Conservation (phyloP, 1,284 basidiomycete species). For the Entoloma clypeatum region DNA sequence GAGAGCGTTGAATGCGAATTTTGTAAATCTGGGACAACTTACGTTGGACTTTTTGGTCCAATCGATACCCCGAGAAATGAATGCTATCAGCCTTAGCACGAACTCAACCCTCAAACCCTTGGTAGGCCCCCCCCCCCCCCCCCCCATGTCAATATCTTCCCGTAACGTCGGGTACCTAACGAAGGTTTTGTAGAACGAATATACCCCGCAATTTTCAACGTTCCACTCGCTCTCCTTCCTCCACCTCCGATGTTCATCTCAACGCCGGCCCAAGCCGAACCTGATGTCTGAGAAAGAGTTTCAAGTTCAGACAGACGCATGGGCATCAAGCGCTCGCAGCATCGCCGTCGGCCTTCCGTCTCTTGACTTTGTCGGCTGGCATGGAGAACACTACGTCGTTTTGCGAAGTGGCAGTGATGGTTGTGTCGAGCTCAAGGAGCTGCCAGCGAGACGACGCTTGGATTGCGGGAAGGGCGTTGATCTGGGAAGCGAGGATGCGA, state of each 20-base stretch:
- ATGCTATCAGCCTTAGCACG: constrained; percentile 50
- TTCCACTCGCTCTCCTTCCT: constrained; percentile 55
- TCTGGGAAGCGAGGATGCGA: constrained; percentile 57
- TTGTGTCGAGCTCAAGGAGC: constrained; percentile 56
- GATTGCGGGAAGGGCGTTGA: constrained; percentile 68
- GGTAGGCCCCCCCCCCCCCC: constrained; percentile 33
- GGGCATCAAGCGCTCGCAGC: constrained; percentile 46
- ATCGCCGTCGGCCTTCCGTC: constrained; percentile 47
- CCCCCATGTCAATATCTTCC: too few species aligned
- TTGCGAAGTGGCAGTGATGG: constrained; percentile 33
- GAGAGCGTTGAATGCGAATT: constrained; percentile 52
- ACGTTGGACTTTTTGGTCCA: constrained; percentile 39
- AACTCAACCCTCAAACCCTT: constrained; percentile 45
- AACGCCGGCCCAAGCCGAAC: constrained; percentile 51
- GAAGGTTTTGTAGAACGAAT: constrained; percentile 40
- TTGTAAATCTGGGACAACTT: constrained; percentile 42
- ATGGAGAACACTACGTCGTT: constrained; percentile 64
- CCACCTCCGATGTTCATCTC: constrained; percentile 47
- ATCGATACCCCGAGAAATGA: constrained; percentile 45
- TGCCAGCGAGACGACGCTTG: constrained; percentile 52
- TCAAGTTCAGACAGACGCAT: constrained; percentile 51
- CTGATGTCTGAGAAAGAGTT: constrained; percentile 58
- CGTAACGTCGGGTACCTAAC: not conserved
- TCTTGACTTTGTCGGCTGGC: constrained; percentile 65
- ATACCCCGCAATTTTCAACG: constrained; percentile 41